Base-by-base conservation (phyloP, 352 stramenopile genomes). In the Globisporangium radiosum region DNA sequence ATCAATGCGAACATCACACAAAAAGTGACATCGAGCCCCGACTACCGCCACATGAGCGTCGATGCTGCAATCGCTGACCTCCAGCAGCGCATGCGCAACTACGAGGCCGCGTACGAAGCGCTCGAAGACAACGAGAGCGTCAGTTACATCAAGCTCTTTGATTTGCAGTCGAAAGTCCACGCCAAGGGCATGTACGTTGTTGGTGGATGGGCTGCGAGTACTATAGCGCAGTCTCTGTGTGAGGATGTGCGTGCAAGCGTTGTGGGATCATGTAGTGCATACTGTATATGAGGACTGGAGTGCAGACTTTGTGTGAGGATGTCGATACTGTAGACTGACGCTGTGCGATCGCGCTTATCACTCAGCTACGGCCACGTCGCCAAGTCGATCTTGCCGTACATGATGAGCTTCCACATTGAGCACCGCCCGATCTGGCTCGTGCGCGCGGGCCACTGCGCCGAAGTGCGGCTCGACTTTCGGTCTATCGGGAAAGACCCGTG, bases 401-500 rank as follows among this genome's bases (percentile, higher is more conserved):
- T 97, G 81, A 94, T 91, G 83, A 98, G 96, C 71, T 95, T 97
- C 58, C 93, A 98, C 78, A 97, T 98, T 63, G 77, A 89, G 54
- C 91, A 95, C 45, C 86, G 93, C 0, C 87, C 85, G 17, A 97
- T 98, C 45, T 98, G 89, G 88, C 79, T 98, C 25, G 89, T 94
- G 54, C 85, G 88, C n/a, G 89, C 90, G 14, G 90, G 87, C 19
- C 89, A 97, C 54, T 93, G 84, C 66, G 90, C 68, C 0, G 78
- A 90, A 66, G 84, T 91, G 56, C 68, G 69, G 8, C 53, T 62
- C 13, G 79, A 93, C 56, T 91, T 93, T 47, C 59, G 70, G 3
- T 69, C 76, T 14, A 90, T 93, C 54, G 81, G 73, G 33, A 76
- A 81, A 39, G 79, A 91, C 52, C 83, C 81, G 60, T 93, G 84